These are phyloP conservation scores for Euclidium syriacum DNA, from an alignment of 345 rosid species.

Conservation along the genomic window DNA sequence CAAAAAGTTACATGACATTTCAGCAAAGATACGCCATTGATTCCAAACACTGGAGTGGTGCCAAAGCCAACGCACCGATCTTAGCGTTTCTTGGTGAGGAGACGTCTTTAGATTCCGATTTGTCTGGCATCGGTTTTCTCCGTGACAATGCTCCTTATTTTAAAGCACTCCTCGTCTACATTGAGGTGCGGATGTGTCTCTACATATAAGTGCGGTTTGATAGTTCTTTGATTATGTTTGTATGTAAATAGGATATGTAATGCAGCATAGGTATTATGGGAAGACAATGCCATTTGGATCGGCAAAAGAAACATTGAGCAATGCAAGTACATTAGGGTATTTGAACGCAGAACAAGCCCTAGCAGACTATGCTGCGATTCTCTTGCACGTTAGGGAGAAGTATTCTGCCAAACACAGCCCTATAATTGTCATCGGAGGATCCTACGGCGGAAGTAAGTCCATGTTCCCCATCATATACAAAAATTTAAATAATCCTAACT, in stretches of 20 bases:
- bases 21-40: slow-evolving; percentile 43
- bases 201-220: not conserved
- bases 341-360: slow-evolving; percentile 55
- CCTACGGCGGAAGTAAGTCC: slow-evolving; percentile 71
- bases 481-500: not conserved
- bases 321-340: slow-evolving; percentile 45
- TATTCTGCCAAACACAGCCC: slow-evolving; percentile 40
- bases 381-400: slow-evolving; percentile 39
- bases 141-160: slow-evolving; percentile 34
- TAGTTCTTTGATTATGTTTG: not conserved
- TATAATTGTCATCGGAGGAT: slow-evolving; percentile 63
- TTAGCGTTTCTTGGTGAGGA: slow-evolving; percentile 47
- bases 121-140: slow-evolving; percentile 22
- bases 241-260: not conserved
- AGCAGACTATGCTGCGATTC: slow-evolving; percentile 55
- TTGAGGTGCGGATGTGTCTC: slow-evolving; percentile 32
- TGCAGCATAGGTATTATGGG: slow-evolving; percentile 55
- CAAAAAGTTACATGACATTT: slow-evolving; percentile 47
- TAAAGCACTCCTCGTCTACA: slow-evolving; percentile 36
- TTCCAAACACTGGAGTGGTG: slow-evolving; percentile 47
- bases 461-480: not conserved
- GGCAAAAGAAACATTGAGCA: slow-evolving; percentile 37
- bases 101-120: slow-evolving; percentile 27
- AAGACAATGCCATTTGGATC: slow-evolving; percentile 48
- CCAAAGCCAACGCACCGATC: slow-evolving; percentile 40